Evolutionary conservation across 1,284 basidiomycete species (phyloP), one percentile per base, ranked within the genome.

Genomic region (Cutaneotrichosporon sp.): DNA sequence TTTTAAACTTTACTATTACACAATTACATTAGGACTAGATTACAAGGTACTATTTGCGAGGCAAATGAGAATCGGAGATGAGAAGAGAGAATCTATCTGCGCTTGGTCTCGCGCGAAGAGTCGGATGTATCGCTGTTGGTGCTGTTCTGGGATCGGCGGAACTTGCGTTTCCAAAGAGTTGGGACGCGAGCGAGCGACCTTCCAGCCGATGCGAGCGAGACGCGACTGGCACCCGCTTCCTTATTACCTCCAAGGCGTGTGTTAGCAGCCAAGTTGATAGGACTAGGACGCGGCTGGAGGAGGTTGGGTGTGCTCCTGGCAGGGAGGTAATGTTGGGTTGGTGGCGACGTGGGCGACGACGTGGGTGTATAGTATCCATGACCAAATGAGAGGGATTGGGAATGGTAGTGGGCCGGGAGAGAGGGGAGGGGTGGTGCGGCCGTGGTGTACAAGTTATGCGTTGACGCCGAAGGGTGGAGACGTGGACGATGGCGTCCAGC

Each of bases 61-160:
- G 38, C 16, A 40, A 11, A 40, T 5, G 38, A 40, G 38, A 5
- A 40, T 3, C 14, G 38, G 13, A 36, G 9, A 36, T 5, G 36
- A 36, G 13, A 40, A 16, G 6, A 40, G 38, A 40, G 10, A 16
- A 40, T 11, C 38, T 40, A 40, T 40, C 38, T 5, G 42, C 42
- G 42, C 42, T 46, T 46, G 42, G 42, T 5, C 16, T 46, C 42
- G 42, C 42, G 42, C 42, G 71, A 68, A 60, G 70, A 72, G 55
- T 50, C 49, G 30, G 51, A 53, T 6, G 30, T 21, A 30, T 53
- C 51, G 30, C 51, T 53, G 51, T 34, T 53, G 14, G 51, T 53
- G 11, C 30, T 32, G 51, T 31, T 32, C 18, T 34, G 51, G 51
- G 26, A 31, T 2, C 51, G 30, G 13, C 51, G 26, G 51, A 53